Evolutionary conservation across 768 basidiomycete species (phyloP), one percentile per base, ranked within the genome.

Genomic region (Tricholoma furcatifolium): DNA sequence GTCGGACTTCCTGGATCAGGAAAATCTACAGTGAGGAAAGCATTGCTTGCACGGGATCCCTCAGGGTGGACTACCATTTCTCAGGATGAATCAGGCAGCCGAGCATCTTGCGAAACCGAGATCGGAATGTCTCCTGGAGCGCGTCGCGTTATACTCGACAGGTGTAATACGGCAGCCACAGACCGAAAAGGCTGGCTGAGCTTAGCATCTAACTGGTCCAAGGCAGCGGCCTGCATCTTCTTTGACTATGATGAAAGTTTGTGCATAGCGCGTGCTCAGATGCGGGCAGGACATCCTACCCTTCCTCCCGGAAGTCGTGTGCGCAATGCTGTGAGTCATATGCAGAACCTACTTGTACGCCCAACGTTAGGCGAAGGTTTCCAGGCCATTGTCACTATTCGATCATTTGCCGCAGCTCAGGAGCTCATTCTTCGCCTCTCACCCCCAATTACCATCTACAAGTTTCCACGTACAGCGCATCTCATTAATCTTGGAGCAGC

Each of bases 1-100:
- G 80, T 84, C 6, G 83, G 84, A 7, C 74, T 84, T 2, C 82
- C 83, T 2, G 84, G 83, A 2, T 79, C 82, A 0, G 83, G 83
- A 20, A 85, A 85, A 62, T 78, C 81, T 1, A 80, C 76, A 74
- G 73, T 84, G 48, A 70, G 77, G 1, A 70, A 71, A n/a, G 69
- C 77, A 1, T 64, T 85, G 18, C 57, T 77, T 0, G 71, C 74
- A 2, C 70, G 83, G 12, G 69, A 80, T 49, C 70, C 73, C 3
- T 57, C 54, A 3, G 65, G 67, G 0, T 83, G 79, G 79, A 67
- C 60, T 7, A 63, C 68, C 35, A 74, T 84, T 39, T 81, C 79
- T 2, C 81, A 83, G 61, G 84, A 86, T 61, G 82, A 83, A 2
- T 64, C 73, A 4, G 78, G 82, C 1, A 79, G 78, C 48, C 67